Evolutionary conservation across 805 yeast genomes (phyloP).

Genomic region (Maudiozyma serrabonitensis): DNA sequence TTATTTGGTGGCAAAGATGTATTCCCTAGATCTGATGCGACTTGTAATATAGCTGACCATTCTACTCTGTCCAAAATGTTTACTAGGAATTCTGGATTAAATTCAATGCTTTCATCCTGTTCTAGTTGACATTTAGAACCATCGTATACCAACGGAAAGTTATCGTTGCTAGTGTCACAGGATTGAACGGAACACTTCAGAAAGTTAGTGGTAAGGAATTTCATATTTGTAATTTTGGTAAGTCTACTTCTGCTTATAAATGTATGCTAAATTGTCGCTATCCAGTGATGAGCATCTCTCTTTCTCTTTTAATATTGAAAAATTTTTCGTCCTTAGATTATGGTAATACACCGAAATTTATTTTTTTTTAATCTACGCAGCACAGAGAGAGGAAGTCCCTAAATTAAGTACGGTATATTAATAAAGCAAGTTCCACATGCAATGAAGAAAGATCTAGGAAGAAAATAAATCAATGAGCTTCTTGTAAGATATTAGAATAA

Average conservation of each 20-base stretch:
- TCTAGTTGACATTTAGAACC: slow-evolving; percentile 52
- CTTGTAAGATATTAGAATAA: not conserved
- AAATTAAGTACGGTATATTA: too few relatives aligned
- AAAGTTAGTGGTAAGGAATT: slow-evolving; percentile 90
- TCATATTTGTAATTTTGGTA: slow-evolving; percentile 42
- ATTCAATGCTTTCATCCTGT: slow-evolving; percentile 66
- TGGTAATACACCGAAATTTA: too few relatives aligned
- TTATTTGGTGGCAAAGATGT: slow-evolving; percentile 46
- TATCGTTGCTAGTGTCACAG: slow-evolving; percentile 62
- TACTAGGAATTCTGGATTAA: slow-evolving; percentile 67
- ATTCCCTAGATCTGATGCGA: slow-evolving; percentile 70
- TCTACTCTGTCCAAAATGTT: slow-evolving; percentile 74
- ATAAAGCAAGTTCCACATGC: too few relatives aligned
- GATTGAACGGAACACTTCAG: slow-evolving; percentile 84
- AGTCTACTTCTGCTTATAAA: not conserved
- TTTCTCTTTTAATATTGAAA: too few relatives aligned
- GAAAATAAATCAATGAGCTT: too few relatives aligned
- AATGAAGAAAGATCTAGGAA: too few relatives aligned
- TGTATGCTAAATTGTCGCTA: too few relatives aligned
- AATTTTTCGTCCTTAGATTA: too few relatives aligned
- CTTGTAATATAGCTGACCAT: slow-evolving; percentile 76
- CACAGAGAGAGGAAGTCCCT: too few relatives aligned
- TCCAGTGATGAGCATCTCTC: too few relatives aligned
- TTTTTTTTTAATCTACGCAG: too few relatives aligned
- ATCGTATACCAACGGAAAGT: slow-evolving; percentile 71